Evolutionary conservation across 2,329 filamentous ascomycete genomes (phyloP), one percentile per base, ranked within the genome.

Genomic region (Akanthomyces uredinophilus): DNA sequence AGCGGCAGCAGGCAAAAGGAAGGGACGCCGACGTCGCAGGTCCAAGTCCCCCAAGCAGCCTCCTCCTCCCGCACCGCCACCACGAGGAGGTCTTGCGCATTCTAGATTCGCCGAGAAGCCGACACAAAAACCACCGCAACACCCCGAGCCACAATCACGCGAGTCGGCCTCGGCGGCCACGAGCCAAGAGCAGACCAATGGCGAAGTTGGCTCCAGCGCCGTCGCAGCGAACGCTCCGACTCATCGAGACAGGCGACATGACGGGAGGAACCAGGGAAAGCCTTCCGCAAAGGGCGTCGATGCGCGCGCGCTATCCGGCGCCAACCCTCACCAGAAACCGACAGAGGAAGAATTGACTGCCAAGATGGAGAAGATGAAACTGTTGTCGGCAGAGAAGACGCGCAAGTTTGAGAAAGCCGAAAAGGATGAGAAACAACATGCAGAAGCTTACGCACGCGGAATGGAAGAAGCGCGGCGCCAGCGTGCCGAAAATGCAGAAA

Each of bases 351-450:
- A 88, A 71, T 79, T 87, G 4, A 77, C 82, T 0, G 80, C 76
- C 64, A 86, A 85, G 70, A 84, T 87, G 80, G 82, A 82, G 67
- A 75, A 82, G 70, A 86, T 86, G 81, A 83, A 84, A 62, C 77
- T 87, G 10, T 70, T 84, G 0, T 78, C 79, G 0, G 83, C 81
- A 0, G 84, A 87, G 70, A 84, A 83, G 73, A 79, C 81, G 67
- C 80, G 82, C 66, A 83, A 82, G 64, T 85, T 84, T 66, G 81
- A 86, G 67, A 79, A 83, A 69, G 82, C 81, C 1, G 81, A 85
- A 70, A 77, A 79, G 64, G 84, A 87, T 67, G 77, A 84, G 72
- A 79, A 77, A 62, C 80, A 81, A 62, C 83, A 86, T 67, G 83
- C 80, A 2, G 73, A 77, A 6, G 81, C 83, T 1, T 79, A 82